Conservation (phyloP, 208 protist genomes). For the Wallacemonas sp. region DNA sequence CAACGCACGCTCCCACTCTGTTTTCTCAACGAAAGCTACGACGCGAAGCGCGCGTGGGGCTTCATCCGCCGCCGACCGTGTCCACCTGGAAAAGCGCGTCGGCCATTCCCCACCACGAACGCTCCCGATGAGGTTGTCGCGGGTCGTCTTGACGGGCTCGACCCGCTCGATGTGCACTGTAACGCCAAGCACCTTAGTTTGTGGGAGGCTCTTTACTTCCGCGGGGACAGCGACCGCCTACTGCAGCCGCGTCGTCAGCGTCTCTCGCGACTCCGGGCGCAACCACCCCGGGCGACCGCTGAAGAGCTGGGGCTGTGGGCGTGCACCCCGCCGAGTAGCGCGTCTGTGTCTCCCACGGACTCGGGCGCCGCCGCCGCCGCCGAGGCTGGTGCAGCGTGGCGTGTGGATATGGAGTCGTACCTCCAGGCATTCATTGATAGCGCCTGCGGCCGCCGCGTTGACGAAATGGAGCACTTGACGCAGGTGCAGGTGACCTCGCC, state of each 20-base stretch:
- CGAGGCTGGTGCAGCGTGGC: slow-evolving; percentile 29
- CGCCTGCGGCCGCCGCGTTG: slow-evolving; percentile 21
- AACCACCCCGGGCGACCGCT: too few species aligned
- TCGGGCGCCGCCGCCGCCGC: too few species aligned
- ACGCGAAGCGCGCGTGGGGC: slow-evolving; percentile 59
- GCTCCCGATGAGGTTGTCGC: too few species aligned
- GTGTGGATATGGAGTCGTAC: slow-evolving; percentile 51
- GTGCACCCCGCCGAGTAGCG: too few species aligned
- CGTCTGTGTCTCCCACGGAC: too few species aligned
- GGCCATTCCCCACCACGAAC: too few species aligned
- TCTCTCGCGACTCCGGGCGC: background rate
- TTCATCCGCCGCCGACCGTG: slow-evolving; percentile 36
- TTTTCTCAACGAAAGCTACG: slow-evolving; percentile 71
- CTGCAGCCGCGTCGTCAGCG: background rate
- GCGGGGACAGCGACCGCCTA: slow-evolving; percentile 32
- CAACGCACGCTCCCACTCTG: slow-evolving; percentile 36
- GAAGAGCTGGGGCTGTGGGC: too few species aligned
- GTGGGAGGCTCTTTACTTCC: slow-evolving; percentile 67
- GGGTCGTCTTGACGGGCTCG: background rate
- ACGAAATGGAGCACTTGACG: background rate
- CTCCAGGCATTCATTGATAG: slow-evolving; percentile 35
- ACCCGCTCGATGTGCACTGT: slow-evolving; percentile 48
- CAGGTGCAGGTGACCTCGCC: background rate
- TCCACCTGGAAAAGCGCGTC: background rate
- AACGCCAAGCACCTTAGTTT: slow-evolving; percentile 73